Evolutionary conservation across 2,329 filamentous ascomycete species (phyloP), one percentile per base, ranked within the genome.

Genomic region (Cordyceps cateniannulata): DNA sequence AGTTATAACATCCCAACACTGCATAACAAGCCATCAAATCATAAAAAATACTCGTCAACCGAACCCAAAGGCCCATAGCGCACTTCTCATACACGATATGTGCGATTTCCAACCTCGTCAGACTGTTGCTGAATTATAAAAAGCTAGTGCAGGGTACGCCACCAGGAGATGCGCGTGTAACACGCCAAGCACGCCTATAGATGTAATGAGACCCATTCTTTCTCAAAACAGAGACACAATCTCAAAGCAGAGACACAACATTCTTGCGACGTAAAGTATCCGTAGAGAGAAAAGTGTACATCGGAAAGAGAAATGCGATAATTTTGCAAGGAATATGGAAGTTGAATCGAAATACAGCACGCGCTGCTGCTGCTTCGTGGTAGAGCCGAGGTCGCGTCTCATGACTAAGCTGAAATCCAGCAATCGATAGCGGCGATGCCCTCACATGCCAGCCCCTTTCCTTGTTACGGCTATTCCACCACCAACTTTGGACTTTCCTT

Each of bases 361-460:
- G 29, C 25, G 5, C 35, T n/a, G 56, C 38, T 44, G 12, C 5
- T n/a, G 10, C n/a, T 24, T 45, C 5, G 25, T 22, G 24, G 47
- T 4, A 25, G 40, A 16, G 18, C 25, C 25, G 38, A 45, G 38
- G 38, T 24, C 48, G 47, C 56, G 56, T 48, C 22, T n/a, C 50
- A 47, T 60, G 58, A 60, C 58, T 60, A 60, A 60, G 58, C 58
- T 22, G 22, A 38, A 59, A 47, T 47, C 22, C 24, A 40, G 49
- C 42, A 60, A 60, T 60, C 58, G 58, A 60, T 60, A 60, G 58
- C 58, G 49, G 58, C 50, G 58, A 60, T 60, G 58, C 49, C 58
- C 50, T 62, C 60, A 62, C 60, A 54, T 59, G 60, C 60, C 42
- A 59, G 25, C 49, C 60, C 60, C 58, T 51, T 53, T 54, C 29